A percentile compares a stretch with the other conserved stretches of the same genome.
phyloP scores from a whole-genome alignment of 2,329 filamentous ascomycete genomes.

The Fusarium metavorans region DNA sequence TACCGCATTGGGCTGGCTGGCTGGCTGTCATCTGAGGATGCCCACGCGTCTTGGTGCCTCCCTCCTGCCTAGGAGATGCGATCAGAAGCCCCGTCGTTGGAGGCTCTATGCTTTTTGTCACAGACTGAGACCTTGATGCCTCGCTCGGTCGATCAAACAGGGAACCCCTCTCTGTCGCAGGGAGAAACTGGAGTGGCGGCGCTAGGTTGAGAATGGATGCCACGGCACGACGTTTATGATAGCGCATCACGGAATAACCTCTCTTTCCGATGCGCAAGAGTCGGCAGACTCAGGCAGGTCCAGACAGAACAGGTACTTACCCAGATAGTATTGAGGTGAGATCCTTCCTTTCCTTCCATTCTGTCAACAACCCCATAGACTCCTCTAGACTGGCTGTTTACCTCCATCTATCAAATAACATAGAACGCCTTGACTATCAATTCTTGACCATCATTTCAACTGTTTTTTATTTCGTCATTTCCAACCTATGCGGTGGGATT shows the following conservation, averaged over 20 bases:
- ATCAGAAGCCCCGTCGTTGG: conserved; percentile 18
- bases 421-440: conserved; percentile 29
- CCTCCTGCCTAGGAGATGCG: conserved; percentile 15
- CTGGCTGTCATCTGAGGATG: not conserved
- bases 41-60: not conserved
- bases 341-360: not conserved
- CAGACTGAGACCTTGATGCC: conserved; percentile 8
- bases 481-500: conserved; percentile 22
- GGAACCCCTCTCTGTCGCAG: conserved; percentile 9
- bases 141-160: conserved; percentile 19
- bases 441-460: conserved; percentile 33
- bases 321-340: not conserved
- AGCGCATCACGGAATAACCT: conserved; percentile 22
- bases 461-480: conserved; percentile 26
- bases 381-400: conserved; percentile 10
- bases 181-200: conserved; percentile 23
- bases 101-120: conserved; percentile 29
- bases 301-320: not conserved
- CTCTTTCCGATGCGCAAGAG: not conserved
- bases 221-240: conserved; percentile 3
- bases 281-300: not conserved
- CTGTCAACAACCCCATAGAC: not conserved
- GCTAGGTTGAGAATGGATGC: conserved; percentile 13
- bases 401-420: conserved; percentile 31
- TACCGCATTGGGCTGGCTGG: conserved; percentile 6